Evolutionary conservation across 192 early-diverging fungal species (phyloP).

Genomic region (Coemansia biformis): DNA sequence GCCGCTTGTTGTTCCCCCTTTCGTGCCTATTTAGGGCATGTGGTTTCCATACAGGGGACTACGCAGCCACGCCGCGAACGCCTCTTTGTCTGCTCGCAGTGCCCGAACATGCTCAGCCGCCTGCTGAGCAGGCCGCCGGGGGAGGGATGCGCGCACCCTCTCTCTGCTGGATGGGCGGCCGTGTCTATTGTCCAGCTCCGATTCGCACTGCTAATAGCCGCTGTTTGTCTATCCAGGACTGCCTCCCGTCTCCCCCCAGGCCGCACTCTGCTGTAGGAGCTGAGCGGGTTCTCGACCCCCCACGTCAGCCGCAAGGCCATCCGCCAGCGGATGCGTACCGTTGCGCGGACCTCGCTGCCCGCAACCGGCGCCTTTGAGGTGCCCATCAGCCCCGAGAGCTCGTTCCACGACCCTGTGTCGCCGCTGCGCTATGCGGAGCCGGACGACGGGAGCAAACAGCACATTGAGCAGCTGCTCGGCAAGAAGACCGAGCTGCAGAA

Average conservation of each 20-base stretch:
- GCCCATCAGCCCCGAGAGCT: constrained; percentile 29
- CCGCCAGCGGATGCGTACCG: constrained; percentile 14
- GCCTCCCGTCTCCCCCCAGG: not conserved
- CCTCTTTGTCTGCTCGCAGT: no score
- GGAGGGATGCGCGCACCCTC: not conserved
- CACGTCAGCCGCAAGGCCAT: constrained; percentile 26
- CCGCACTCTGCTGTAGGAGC: constrained; percentile 17
- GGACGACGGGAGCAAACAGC: constrained; percentile 10
- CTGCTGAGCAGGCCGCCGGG: not conserved
- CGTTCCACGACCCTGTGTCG: constrained; percentile 25
- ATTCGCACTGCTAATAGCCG: no score
- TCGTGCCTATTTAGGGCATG: no score
- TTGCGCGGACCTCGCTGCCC: constrained; percentile 5
- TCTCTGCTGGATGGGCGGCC: not conserved
- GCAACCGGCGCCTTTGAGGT: constrained; percentile 5
- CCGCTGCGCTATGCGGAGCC: constrained; percentile 16
- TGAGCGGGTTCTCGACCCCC: constrained; percentile 33
- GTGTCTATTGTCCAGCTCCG: no score
- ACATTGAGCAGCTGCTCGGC: constrained; percentile 16
- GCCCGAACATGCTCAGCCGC: no score
- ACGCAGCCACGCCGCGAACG: no score
- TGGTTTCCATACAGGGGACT: no score
- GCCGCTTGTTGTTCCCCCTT: no score
- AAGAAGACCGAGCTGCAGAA: constrained; percentile 35
- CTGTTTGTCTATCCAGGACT: no score